Conservation (phyloP, 2,329 filamentous ascomycete genomes). For the Venturia asperata region DNA sequence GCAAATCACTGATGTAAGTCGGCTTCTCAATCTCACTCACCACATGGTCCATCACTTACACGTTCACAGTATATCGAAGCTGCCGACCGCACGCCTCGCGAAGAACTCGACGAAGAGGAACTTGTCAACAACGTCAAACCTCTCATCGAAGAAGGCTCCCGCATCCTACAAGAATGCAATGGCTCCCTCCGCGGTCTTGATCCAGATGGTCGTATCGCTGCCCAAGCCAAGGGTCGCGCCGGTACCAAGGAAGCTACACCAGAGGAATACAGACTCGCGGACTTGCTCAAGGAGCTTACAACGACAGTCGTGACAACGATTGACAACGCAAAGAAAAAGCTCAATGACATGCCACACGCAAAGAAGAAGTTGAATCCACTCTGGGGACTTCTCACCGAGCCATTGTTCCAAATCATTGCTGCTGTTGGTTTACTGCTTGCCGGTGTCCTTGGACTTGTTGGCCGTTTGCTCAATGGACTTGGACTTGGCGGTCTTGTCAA, state of each 20-base stretch:
- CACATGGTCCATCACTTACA: constrained; percentile 25
- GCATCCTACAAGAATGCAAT: constrained; percentile 79
- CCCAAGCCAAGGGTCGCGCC: constrained; percentile 75
- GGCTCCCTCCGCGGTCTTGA: constrained; percentile 81
- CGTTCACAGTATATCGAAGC: constrained; percentile 60
- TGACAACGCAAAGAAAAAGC: constrained; percentile 80
- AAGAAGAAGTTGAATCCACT: constrained; percentile 93
- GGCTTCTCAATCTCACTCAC: not conserved
- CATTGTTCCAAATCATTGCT: constrained; percentile 85
- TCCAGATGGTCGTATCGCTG: constrained; percentile 77
- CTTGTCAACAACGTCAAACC: constrained; percentile 82
- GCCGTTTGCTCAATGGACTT: constrained; percentile 69
- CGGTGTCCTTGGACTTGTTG: constrained; percentile 79
- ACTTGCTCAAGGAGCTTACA: constrained; percentile 78
- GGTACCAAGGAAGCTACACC: constrained; percentile 68
- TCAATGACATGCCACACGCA: constrained; percentile 84
- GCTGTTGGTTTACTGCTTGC: constrained; percentile 76
- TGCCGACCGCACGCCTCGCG: constrained; percentile 72
- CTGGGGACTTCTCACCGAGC: constrained; percentile 75
- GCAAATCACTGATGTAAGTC: constrained; percentile 68
- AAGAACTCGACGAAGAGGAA: constrained; percentile 84
- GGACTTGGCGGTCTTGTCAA: constrained; percentile 78
- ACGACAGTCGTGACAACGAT: constrained; percentile 74
- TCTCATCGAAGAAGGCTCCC: constrained; percentile 76
- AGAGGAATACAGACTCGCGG: constrained; percentile 78